Base-by-base conservation (phyloP, 2,329 filamentous ascomycete species). In the Celoporthe dispersa region DNA sequence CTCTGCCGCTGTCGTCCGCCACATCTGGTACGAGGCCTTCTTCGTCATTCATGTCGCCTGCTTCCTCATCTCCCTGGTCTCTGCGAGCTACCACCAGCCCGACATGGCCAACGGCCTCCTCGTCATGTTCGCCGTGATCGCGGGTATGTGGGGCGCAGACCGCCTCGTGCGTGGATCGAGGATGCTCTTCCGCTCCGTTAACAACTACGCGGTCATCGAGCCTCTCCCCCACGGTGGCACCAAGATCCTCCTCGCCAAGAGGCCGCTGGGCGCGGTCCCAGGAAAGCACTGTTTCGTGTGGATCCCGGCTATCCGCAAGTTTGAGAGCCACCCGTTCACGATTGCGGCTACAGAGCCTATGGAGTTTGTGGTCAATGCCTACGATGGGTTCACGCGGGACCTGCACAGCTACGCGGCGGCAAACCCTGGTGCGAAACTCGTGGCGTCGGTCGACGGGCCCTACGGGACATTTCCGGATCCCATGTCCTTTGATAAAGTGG, bases 271-370 rank as follows among this genome's bases (percentile, higher is more conserved):
- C 2, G 84, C 84, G 1, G 77, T 79, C 1, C 83, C 88, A 0
- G 89, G 88, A 1, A 86, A 87, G 71, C 89, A 92, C 75, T 88
- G 87, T 73, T 91, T 90, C 74, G 77, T 91, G 39, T 91, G 88
- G 87, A 84, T 91, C 8, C 90, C 89, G 0, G 79, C 79, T 5
- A 83, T 91, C 63, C 84, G 88, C 12, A 73, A 80, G 1, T 79
- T 86, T 25, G 86, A 91, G 77, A 88, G 85, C 1, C 90, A 92
- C 72, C 89, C 89, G 0, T 91, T 91, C 73, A 91, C 88, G 2
- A 86, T 91, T 64, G 85, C 86, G 31, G 78, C 82, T 31, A 82
- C 81, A 22, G 77, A 84, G 41, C 85, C 86, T 0, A 75, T 88
- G 39, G 87, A 90, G 78, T 87, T 91, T 64, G 83, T 90, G 31